Evolutionary conservation across 495 filamentous ascomycete genomes (phyloP).

Genomic region (Ramalina peruviana): DNA sequence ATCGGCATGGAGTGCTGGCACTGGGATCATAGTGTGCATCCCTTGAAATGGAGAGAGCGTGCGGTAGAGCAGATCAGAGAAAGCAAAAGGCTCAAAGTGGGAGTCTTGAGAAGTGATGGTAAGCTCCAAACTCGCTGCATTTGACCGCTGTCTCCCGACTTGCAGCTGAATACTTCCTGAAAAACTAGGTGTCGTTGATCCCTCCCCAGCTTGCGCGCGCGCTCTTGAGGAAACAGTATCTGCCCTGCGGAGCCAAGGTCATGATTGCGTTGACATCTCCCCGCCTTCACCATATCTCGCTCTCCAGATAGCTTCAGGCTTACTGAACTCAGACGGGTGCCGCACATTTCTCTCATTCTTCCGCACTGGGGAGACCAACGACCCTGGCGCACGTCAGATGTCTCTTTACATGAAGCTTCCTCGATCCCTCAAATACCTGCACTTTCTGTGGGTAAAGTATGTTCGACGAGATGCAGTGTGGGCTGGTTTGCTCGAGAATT

Average conservation of each 20-base stretch:
- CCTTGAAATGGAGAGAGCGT: constrained; percentile 61
- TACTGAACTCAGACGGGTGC: constrained; percentile 81
- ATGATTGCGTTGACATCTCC: constrained; percentile 60
- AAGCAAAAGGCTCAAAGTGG: constrained; percentile 53
- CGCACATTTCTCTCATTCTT: constrained; percentile 67
- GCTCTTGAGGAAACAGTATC: constrained; percentile 57
- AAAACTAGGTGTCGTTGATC: constrained; percentile 55
- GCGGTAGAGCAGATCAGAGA: constrained; percentile 42
- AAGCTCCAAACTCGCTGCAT: constrained; percentile 3
- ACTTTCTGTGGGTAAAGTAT: constrained; percentile 80
- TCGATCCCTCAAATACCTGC: constrained; percentile 63
- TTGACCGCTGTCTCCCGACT: neutral
- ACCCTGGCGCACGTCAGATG: constrained; percentile 66
- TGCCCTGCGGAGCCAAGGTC: constrained; percentile 55
- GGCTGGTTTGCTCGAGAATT: constrained; percentile 61
- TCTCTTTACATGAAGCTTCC: constrained; percentile 58
- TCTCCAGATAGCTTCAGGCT: constrained; percentile 64
- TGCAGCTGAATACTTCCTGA: neutral
- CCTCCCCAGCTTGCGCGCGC: constrained; percentile 69
- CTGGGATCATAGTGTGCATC: constrained; percentile 78
- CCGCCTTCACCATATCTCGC: constrained; percentile 59
- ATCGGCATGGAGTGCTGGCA: constrained; percentile 80
- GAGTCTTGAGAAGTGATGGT: constrained; percentile 69
- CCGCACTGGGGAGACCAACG: constrained; percentile 63
- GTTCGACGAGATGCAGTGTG: constrained; percentile 60